Conservation (phyloP, 192 early-diverging fungal genomes). For the Backusella liffmaniae region DNA sequence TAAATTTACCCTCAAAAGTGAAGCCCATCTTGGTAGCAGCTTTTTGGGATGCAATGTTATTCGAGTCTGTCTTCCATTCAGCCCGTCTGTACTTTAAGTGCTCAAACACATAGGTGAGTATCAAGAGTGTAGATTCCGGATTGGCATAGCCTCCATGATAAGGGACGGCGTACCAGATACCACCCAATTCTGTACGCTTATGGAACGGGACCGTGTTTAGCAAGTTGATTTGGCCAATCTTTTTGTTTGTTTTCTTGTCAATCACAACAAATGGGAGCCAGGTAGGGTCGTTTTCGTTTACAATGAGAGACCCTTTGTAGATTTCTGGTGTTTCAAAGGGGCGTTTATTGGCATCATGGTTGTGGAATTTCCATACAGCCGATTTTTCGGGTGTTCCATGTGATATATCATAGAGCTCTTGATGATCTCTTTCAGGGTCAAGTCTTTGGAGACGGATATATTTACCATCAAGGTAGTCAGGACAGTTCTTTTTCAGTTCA, state of each 20-base stretch:
- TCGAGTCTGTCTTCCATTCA: constrained; percentile 41
- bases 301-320: not conserved
- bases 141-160: not conserved
- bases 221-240: not conserved
- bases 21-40: constrained; percentile 40
- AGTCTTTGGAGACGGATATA: not conserved
- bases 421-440: not conserved
- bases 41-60: constrained; percentile 43
- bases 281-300: not conserved
- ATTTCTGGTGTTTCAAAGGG: not conserved
- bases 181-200: not conserved
- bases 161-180: not conserved
- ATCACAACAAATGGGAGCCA: not conserved
- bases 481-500: not conserved
- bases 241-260: not conserved
- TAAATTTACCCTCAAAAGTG: constrained; percentile 26
- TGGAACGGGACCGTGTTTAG: not conserved
- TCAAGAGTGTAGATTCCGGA: not conserved
- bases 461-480: not conserved
- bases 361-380: not conserved
- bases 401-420: not conserved
- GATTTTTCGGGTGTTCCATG: not conserved
- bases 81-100: not conserved
- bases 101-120: not conserved
- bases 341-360: not conserved